phyloP scores from a whole-genome alignment of 1,284 basidiomycete genomes.

The Cutaneotrichosporon sp. region DNA sequence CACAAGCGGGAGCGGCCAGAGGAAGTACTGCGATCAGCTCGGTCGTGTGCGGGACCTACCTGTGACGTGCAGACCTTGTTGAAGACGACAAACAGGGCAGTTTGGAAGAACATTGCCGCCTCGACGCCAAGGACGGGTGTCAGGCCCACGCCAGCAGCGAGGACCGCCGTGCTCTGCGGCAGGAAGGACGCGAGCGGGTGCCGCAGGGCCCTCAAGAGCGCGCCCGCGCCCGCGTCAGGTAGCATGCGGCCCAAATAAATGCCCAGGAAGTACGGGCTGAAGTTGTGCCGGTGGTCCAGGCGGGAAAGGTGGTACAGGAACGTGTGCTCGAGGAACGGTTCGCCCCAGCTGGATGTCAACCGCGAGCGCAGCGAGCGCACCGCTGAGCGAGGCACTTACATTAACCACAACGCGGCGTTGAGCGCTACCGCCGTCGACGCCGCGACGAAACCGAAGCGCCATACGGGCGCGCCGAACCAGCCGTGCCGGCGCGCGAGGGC shows the following conservation, averaged over 20 bases:
- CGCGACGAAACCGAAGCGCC: constrained; percentile 65
- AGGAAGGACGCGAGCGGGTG: constrained; percentile 47
- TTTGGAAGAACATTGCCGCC: constrained; percentile 78
- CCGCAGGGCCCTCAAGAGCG: constrained; percentile 20
- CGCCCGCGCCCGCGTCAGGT: background rate
- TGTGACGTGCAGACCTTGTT: constrained; percentile 99
- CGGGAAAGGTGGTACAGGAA: constrained; percentile 89
- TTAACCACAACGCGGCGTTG: constrained; percentile 62
- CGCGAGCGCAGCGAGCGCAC: no score
- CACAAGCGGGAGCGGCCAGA: constrained; percentile 92
- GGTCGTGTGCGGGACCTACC: no score
- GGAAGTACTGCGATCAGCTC: constrained; percentile 91
- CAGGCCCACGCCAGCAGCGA: constrained; percentile 36
- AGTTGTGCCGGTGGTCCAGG: constrained; percentile 95
- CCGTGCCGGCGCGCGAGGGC: constrained; percentile 52
- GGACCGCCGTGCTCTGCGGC: constrained; percentile 48
- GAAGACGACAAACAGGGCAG: constrained; percentile 82
- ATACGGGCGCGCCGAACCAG: constrained; percentile 56
- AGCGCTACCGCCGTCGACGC: constrained; percentile 64
- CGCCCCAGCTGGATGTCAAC: constrained; percentile 79
- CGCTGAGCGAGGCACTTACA: constrained; percentile 57
- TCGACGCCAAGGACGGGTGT: constrained; percentile 54
- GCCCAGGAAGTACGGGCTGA: constrained; percentile 93
- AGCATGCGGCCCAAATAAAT: constrained; percentile 61
- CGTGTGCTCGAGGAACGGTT: constrained; percentile 83